Percentiles rank a stretch among this genome's conserved stretches.
phyloP scores from a whole-genome alignment of 2,329 filamentous ascomycete species.

The Nemania sp. region DNA sequence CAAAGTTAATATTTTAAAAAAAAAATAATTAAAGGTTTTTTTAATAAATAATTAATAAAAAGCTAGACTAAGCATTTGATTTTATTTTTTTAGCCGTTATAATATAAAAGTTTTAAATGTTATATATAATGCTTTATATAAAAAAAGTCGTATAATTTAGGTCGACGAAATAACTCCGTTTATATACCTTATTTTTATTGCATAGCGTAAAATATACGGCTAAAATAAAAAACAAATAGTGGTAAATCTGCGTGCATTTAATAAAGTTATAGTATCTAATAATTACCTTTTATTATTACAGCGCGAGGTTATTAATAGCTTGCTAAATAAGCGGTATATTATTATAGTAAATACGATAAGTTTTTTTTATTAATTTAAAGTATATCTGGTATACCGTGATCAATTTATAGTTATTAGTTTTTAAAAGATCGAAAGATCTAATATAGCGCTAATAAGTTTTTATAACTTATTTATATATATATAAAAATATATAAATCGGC shows the following conservation, averaged over 20 bases:
- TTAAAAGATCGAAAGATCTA: not conserved
- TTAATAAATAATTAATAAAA: too few species aligned
- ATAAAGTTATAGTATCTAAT: not conserved
- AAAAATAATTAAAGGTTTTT: too few species aligned
- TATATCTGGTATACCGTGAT: not conserved
- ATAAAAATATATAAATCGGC: too few species aligned
- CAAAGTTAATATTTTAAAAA: too few species aligned
- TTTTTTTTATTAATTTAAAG: slow-evolving; percentile 1
- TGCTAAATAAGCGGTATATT: not conserved
- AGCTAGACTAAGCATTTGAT: too few species aligned
- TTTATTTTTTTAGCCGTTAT: too few species aligned
- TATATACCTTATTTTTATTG: not conserved
- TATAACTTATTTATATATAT: not conserved
- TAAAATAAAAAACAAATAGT: not conserved
- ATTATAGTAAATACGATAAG: not conserved
- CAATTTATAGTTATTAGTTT: not conserved
- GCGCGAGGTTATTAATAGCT: not conserved
- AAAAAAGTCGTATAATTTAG: too few species aligned
- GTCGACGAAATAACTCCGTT: not conserved
- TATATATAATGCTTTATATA: too few species aligned
- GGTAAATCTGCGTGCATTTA: not conserved
- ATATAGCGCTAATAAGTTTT: not conserved
- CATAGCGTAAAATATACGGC: not conserved
- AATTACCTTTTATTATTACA: not conserved
- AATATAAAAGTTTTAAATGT: too few species aligned